Evolutionary conservation across 2,329 filamentous ascomycete species (phyloP).

Genomic region (Ceratocystis papillata): DNA sequence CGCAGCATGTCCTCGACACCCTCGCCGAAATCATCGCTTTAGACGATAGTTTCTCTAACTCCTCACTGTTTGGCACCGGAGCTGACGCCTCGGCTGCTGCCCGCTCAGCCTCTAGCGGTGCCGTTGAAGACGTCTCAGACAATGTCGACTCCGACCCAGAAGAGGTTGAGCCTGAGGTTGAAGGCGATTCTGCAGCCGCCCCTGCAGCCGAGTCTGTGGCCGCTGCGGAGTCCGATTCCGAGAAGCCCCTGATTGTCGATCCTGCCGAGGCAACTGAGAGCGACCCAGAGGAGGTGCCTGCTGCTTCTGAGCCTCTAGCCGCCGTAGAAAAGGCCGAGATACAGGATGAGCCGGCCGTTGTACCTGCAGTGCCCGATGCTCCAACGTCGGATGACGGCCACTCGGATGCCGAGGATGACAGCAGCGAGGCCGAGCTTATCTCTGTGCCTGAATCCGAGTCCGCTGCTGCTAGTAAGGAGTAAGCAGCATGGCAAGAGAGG

Average conservation of each 20-base stretch:
- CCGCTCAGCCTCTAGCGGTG: conserved; percentile 32
- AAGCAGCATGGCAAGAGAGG: neutral
- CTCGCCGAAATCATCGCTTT: conserved; percentile 96
- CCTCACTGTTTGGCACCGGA: conserved; percentile 35
- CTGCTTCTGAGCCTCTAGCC: neutral
- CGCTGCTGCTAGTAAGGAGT: conserved; percentile 3
- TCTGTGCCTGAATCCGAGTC: conserved; percentile 14
- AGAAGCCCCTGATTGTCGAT: conserved; percentile 5
- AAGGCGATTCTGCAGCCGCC: neutral
- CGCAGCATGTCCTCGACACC: conserved; percentile 79
- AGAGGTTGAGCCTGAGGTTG: conserved; percentile 21
- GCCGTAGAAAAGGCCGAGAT: conserved; percentile 1
- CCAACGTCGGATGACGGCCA: conserved; percentile 10
- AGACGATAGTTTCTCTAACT: conserved; percentile 57
- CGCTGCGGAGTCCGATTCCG: neutral
- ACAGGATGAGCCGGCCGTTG: neutral
- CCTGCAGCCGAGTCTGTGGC: neutral
- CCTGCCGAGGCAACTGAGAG: conserved; percentile 2
- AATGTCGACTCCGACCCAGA: conserved; percentile 26
- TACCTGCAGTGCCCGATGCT: conserved; percentile 8
- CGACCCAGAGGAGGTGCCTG: conserved; percentile 12
- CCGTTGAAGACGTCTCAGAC: conserved; percentile 41
- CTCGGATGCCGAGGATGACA: conserved; percentile 14
- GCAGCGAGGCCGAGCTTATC: conserved; percentile 16
- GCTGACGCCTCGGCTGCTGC: conserved; percentile 24